phyloP scores from a whole-genome alignment of 176 grass and related monocot genomes.

The Chloris gayana region DNA sequence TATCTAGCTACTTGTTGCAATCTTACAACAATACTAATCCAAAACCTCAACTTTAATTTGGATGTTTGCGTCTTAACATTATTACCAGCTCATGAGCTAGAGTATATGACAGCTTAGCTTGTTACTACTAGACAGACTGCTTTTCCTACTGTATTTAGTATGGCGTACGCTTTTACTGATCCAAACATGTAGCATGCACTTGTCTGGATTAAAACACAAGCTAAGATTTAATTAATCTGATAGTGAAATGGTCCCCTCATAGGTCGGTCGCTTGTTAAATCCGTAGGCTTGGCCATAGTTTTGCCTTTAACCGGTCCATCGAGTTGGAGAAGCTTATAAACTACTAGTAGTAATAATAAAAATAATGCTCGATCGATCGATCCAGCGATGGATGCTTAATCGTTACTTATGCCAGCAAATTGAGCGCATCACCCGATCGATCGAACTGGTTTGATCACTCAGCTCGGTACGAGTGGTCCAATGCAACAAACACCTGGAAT shows the following conservation, averaged over 20 bases:
- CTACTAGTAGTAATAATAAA: neutral
- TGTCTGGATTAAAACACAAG: slow-evolving; percentile 10
- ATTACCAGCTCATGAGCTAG: neutral
- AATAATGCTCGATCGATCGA: neutral
- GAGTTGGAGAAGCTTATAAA: neutral
- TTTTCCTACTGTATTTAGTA: neutral
- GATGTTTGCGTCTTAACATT: neutral
- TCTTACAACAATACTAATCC: neutral
- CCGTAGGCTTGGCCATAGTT: neutral
- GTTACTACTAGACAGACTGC: neutral
- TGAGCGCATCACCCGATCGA: neutral
- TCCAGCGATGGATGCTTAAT: neutral
- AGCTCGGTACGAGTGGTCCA: neutral
- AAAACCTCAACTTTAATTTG: neutral
- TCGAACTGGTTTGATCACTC: neutral
- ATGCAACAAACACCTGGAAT: neutral
- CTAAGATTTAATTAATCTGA: neutral
- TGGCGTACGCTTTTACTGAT: neutral
- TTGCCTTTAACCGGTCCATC: neutral
- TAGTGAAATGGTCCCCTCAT: neutral
- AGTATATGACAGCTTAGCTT: neutral
- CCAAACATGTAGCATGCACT: neutral
- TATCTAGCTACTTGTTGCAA: neutral
- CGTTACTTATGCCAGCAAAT: neutral
- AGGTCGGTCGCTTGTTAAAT: slow-evolving; percentile 15